Evolutionary conservation across 2,329 filamentous ascomycete genomes (phyloP).

Genomic region (Fusarium acutatum): DNA sequence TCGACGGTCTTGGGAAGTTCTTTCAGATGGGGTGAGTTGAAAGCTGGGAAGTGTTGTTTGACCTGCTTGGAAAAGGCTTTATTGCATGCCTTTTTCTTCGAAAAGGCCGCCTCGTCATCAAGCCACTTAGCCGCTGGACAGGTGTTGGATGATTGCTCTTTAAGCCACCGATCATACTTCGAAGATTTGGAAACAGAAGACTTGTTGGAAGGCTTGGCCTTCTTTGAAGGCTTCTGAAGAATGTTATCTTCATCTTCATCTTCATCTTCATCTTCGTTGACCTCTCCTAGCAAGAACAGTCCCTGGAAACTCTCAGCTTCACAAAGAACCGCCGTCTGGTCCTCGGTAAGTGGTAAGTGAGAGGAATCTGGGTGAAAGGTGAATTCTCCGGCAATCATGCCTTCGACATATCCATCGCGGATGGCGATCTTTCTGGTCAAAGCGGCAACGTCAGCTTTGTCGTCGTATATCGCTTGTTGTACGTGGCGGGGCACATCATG

Average conservation of each 20-base stretch:
- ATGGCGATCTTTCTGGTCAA: slow-evolving; percentile 17
- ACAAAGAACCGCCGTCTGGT: slow-evolving; percentile 17
- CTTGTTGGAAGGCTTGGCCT: neutral
- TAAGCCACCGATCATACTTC: slow-evolving; percentile 5
- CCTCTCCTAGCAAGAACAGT: neutral
- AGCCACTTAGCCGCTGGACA: slow-evolving; percentile 4
- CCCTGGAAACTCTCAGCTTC: slow-evolving; percentile 5
- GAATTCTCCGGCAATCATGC: slow-evolving; percentile 30
- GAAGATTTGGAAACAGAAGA: neutral
- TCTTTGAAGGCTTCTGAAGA: neutral
- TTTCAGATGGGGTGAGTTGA: neutral
- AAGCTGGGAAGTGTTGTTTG: neutral
- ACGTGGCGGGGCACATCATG: neutral
- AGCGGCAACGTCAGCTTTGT: slow-evolving; percentile 11
- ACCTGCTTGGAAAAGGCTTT: slow-evolving; percentile 12
- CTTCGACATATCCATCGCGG: slow-evolving; percentile 27
- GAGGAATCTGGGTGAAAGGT: slow-evolving; percentile 23
- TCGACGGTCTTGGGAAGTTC: neutral
- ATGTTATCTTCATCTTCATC: neutral
- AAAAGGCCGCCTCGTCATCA: neutral
- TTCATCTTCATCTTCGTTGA: neutral
- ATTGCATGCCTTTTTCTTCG: slow-evolving; percentile 12
- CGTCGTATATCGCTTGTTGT: neutral
- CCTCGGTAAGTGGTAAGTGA: slow-evolving; percentile 12
- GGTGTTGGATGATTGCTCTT: neutral